Evolutionary conservation across 176 grass and related monocot species (phyloP), one percentile per base, ranked within the genome.

Genomic region (Canna indica): DNA sequence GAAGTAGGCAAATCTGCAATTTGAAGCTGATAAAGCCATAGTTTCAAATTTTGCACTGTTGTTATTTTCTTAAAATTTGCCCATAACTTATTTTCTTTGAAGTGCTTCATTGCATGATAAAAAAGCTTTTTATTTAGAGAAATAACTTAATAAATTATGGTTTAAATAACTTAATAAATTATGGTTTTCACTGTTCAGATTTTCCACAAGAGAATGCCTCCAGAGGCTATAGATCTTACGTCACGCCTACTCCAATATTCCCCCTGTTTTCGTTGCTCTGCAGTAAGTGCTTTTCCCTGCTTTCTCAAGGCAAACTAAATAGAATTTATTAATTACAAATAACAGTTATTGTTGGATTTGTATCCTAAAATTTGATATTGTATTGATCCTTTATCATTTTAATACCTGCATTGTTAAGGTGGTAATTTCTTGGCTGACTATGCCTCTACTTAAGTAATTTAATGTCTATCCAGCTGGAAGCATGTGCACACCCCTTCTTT

Each of bases 151-250:
- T n/a, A n/a, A n/a, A n/a, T n/a, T n/a, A n/a, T n/a, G n/a, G n/a
- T n/a, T n/a, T n/a, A n/a, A n/a, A n/a, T n/a, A n/a, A n/a, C n/a
- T n/a, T n/a, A n/a, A n/a, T n/a, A n/a, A n/a, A n/a, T n/a, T n/a
- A n/a, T n/a, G n/a, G n/a, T n/a, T n/a, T n/a, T 20, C 33, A 1
- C 7, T 59, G 59, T 73, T 38, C 53, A 73, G 71, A 73, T 73
- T 39, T 73, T 73, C 22, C 71, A 73, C 25, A 73, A 73, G 34
- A 20, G 53, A 73, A 73, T 73, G 71, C 71, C 71, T 60, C 71
- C 53, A 42, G 53, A 73, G 59, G 71, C 71, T 39, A 73, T 73
- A 28, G 71, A 73, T 73, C 50, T 73, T 7, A 73, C 54, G 26
- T 73, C 71, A 44, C 53, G 71, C 5, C 71, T 73, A 39, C 71